Evolutionary conservation across 164 flowering plant genomes (phyloP).

Genomic region (Platanus orientalis): DNA sequence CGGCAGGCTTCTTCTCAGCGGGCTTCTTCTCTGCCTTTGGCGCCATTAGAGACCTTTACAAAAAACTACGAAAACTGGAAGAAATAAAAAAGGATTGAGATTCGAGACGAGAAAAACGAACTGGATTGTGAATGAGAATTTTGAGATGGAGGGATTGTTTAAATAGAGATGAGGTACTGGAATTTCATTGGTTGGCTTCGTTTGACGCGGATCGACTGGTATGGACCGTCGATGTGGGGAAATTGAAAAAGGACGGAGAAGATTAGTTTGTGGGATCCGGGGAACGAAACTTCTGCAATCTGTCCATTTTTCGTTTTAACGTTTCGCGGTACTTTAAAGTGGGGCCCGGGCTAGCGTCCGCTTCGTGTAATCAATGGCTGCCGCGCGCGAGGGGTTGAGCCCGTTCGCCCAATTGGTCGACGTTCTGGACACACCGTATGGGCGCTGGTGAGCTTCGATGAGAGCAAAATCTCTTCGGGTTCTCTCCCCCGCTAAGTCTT

Average conservation of each 20-base stretch:
- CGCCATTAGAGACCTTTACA: conserved; percentile 19
- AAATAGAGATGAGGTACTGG: conserved; percentile 1
- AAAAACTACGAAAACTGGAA: neutral
- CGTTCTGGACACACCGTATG: no score
- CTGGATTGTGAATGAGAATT: neutral
- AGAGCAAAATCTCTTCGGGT: no score
- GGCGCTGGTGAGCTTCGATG: no score
- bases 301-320: neutral
- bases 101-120: neutral
- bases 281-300: neutral
- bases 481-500: no score
- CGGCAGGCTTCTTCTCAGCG: conserved; percentile 13
- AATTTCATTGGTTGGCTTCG: conserved; percentile 19
- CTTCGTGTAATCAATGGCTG: neutral
- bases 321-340: neutral
- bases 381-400: no score
- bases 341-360: neutral
- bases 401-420: no score
- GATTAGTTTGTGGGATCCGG: conserved; percentile 9
- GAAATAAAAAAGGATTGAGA: no score
- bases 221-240: conserved; percentile 6
- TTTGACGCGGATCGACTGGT: conserved; percentile 19
- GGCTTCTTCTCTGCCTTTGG: conserved; percentile 41
- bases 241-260: neutral
- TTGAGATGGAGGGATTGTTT: no score